Base-by-base conservation (phyloP, 768 basidiomycete genomes). In the Suillus occidentalis region DNA sequence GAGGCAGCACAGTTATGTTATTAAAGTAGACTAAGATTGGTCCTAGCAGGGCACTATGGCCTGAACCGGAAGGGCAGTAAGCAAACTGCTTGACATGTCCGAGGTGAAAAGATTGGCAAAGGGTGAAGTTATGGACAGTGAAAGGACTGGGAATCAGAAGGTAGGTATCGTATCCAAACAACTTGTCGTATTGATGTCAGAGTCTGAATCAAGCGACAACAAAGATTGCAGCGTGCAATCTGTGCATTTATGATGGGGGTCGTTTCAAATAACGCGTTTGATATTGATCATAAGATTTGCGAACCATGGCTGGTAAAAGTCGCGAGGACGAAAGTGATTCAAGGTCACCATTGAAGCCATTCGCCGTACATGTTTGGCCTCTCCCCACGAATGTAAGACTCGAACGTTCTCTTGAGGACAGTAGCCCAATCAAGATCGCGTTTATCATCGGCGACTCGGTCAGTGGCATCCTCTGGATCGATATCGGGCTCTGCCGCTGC, bases 351-450 rank as follows among this genome's bases (percentile, higher is more conserved):
- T 66, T 79, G 75, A 61, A 88, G 72, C 84, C 84, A 86, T 74
- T 98, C 95, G 39, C 95, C 96, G 72, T 98, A 97, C 92, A 96
- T 92, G 75, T 96, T 98, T 12, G 97, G 95, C 67, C 84, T 79
- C 78, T 99, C 97, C 18, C 91, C 93, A 50, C 97, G 87, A 66
- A 99, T 74, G 76, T 92, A 99, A 25, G 89, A 84, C 79, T 99
- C 97, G 73, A 97, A 98, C 50, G 94, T 95, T 73, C 97, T 84
- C 80, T 99, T 99, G 70, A 99, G 77, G 25, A 98, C 95, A 14
- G 95, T 92, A 31, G 91, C 86, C 97, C 97, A 99, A 70, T 90
- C 86, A 63, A 96, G 81, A 72, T 97, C 95, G 49, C 89, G 85
- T 73, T 86, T 85, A 77, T 95, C 93, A 65, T 89, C 85, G 20